A percentile compares a stretch with the other conserved stretches of the same genome.
These are phyloP conservation scores for Paragyromitra xinjiangensis DNA, from an alignment of 495 filamentous ascomycete species.

Conservation along the genomic window DNA sequence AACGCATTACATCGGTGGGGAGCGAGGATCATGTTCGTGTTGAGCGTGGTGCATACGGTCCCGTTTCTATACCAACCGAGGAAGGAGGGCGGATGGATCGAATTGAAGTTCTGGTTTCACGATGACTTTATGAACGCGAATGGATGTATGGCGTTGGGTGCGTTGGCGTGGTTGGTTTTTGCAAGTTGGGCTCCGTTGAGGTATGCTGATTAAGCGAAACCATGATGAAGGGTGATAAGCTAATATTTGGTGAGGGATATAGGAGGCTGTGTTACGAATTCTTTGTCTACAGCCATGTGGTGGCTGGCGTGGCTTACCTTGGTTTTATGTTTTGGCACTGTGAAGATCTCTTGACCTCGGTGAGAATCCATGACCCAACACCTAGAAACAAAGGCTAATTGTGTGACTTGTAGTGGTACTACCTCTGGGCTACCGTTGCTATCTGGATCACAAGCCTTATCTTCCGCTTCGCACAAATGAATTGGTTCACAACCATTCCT, in stretches of 20 bases:
- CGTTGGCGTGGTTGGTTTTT: constrained; percentile 80
- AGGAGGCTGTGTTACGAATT: constrained; percentile 75
- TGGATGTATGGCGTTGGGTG: constrained; percentile 81
- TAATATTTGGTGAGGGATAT: background rate
- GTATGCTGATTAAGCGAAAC: constrained; percentile 57
- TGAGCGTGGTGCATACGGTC: constrained; percentile 67
- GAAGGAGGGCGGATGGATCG: constrained; percentile 73
- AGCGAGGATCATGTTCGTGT: constrained; percentile 65
- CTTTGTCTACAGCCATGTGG: constrained; percentile 83
- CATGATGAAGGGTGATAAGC: background rate
- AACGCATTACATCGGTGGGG: constrained; percentile 67
- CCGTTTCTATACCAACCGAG: constrained; percentile 75
- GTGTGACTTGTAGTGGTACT: constrained; percentile 65
- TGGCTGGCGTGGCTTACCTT: constrained; percentile 78
- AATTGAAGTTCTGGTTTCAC: constrained; percentile 73
- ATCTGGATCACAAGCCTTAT: constrained; percentile 63
- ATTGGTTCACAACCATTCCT: constrained; percentile 61
- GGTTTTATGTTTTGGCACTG: constrained; percentile 96
- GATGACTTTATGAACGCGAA: constrained; percentile 80
- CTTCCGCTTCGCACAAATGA: constrained; percentile 62
- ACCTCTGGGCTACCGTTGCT: constrained; percentile 67
- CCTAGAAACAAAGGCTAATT: constrained; percentile 50
- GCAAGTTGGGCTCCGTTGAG: constrained; percentile 77
- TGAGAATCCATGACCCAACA: constrained; percentile 63
- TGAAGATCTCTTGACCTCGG: constrained; percentile 65